Evolutionary conservation across 805 yeast genomes (phyloP), one percentile per base, ranked within the genome.

Genomic region (Schwanniomyces sp.): DNA sequence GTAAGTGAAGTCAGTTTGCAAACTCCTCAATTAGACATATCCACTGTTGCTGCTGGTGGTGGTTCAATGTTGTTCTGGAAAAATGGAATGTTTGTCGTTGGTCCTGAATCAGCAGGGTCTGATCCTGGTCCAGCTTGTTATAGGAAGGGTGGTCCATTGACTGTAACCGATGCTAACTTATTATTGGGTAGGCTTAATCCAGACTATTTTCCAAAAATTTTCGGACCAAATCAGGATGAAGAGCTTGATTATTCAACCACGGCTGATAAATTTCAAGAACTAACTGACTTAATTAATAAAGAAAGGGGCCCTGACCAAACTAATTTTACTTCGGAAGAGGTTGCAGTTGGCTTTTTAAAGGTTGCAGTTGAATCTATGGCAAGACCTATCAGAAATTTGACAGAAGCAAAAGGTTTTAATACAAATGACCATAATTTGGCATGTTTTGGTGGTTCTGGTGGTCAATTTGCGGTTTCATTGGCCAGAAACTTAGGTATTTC

Each of bases 111-210:
- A 47, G 96, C 96, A 7, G 78, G 90, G 4, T 87, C 95, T 2
- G 91, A 88, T 57, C 96, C 96, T 3, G 96, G 96, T 5, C 96
- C 96, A 2, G 88, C 91, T 1, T 87, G 92, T 59, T 88, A 88
- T 67, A 74, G 92, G 49, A 89, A 88, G 57, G 86, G 87, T 12
- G 96, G 96, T 9, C 92, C 91, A 0, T 66, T 88, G 44, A 88
- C 96, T 0, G 85, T 88, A 4, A 88, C 96, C 0, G 96, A 89
- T 69, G 96, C 96, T 2, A 88, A 88, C 56, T 67, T 89, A 46
- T 71, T 84, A 42, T 63, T 86, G 32, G 94, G 94, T 1, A 72
- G 95, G 47, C 74, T 89, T 30, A 70, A 85, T 5, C 88, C 91
- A 1, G 88, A 83, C 46, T 79, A 75, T 53, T 88, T 88, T 67